These are phyloP conservation scores for Hirsutella minnesotensis DNA, from an alignment of 2,329 filamentous ascomycete genomes.

Conservation along the genomic window DNA sequence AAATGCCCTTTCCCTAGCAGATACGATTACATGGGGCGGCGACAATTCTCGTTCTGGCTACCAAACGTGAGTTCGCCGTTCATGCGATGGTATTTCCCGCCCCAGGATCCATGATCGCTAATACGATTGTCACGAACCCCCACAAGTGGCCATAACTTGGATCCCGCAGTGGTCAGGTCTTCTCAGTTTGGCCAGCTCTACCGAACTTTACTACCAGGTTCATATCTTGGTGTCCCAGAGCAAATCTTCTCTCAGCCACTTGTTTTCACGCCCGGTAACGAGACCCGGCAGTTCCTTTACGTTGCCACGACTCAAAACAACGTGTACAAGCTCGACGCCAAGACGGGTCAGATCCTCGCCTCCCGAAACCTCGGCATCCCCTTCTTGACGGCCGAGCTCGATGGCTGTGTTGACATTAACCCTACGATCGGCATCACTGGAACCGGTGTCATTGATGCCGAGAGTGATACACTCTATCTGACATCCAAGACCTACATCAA, in stretches of 20 bases:
- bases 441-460: slow-evolving; percentile 33
- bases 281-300: slow-evolving; percentile 39
- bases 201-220: slow-evolving; percentile 37
- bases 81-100: too few relatives aligned
- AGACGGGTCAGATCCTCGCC: slow-evolving; percentile 38
- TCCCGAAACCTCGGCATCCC: slow-evolving; percentile 35
- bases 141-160: slow-evolving; percentile 47
- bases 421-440: slow-evolving; percentile 33
- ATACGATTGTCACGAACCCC: too few relatives aligned
- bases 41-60: slow-evolving; percentile 43
- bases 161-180: slow-evolving; percentile 44
- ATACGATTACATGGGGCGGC: slow-evolving; percentile 49
- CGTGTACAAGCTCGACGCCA: slow-evolving; percentile 42
- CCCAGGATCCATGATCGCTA: too few relatives aligned
- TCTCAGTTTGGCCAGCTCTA: slow-evolving; percentile 44
- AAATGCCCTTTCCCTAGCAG: slow-evolving; percentile 29
- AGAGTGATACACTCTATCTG: slow-evolving; percentile 30
- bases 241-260: slow-evolving; percentile 40
- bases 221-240: slow-evolving; percentile 35
- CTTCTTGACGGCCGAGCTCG: slow-evolving; percentile 35
- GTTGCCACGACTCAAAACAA: slow-evolving; percentile 47
- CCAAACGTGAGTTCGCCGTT: slow-evolving; percentile 29
- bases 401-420: slow-evolving; percentile 35
- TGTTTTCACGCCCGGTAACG: slow-evolving; percentile 34
- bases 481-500: slow-evolving; percentile 29